These are phyloP conservation scores for Bombardia bombarda DNA, from an alignment of 495 filamentous ascomycete species.

Conservation along the genomic window DNA sequence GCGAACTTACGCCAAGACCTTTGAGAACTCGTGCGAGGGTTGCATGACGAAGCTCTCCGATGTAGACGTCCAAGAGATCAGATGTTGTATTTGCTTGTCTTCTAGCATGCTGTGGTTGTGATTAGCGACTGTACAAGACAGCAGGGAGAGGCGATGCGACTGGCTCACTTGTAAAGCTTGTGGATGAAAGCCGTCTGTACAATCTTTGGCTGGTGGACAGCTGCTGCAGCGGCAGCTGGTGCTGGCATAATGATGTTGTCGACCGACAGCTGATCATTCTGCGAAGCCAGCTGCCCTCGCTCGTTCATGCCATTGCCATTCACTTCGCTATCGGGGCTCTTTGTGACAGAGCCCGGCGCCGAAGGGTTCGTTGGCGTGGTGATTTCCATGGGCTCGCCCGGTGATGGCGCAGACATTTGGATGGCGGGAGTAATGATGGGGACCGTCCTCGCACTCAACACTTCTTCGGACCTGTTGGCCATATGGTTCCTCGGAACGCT, in stretches of 20 bases:
- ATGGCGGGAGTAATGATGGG: constrained; percentile 44
- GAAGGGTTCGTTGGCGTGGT: constrained; percentile 38
- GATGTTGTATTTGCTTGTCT: constrained; percentile 81
- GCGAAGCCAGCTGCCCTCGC: constrained; percentile 16
- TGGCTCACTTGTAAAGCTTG: constrained; percentile 91
- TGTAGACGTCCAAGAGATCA: constrained; percentile 90
- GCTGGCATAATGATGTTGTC: constrained; percentile 35
- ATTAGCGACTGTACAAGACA: background rate
- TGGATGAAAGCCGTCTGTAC: constrained; percentile 99
- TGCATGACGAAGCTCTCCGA: constrained; percentile 99
- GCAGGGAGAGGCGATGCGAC: background rate
- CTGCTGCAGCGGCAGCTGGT: constrained; percentile 62
- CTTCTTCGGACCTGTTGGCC: constrained; percentile 28
- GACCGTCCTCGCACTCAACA: constrained; percentile 37
- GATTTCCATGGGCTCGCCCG: constrained; percentile 45
- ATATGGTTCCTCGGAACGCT: constrained; percentile 34
- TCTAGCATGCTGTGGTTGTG: constrained; percentile 76
- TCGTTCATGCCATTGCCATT: constrained; percentile 27
- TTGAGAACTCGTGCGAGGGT: constrained; percentile 93
- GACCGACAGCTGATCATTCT: constrained; percentile 20
- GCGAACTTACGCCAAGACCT: constrained; percentile 81
- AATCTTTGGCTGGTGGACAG: constrained; percentile 92
- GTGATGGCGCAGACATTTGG: constrained; percentile 41
- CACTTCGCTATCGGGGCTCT: constrained; percentile 37
- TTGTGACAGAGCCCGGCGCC: constrained; percentile 32